Evolutionary conservation across 179 eudicot genomes (phyloP), one percentile per base, ranked within the genome.

Genomic region (Spergularia azorica): DNA sequence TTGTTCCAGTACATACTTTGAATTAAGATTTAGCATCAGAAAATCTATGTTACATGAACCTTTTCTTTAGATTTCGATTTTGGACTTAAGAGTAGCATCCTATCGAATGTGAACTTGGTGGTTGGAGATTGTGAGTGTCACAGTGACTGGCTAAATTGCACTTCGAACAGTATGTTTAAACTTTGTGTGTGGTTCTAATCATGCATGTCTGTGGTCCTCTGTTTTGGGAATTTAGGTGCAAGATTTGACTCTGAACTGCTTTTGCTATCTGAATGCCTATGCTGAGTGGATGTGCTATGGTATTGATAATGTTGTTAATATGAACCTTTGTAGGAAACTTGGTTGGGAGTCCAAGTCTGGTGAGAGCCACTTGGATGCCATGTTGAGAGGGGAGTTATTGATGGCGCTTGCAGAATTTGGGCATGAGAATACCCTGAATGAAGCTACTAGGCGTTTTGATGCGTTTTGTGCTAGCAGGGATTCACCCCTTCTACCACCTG

Each of bases 381-480:
- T 95, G 98, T 82, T 95, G 86, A 93, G 99, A 85, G 99, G 98
- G 16, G 99, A 95, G 84, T 87, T 95, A 38, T 80, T 95, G 80
- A 81, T 86, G 70, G 92, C 90, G 43, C 87, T 95, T 79, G 94
- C 91, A 70, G 78, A 84, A 60, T 86, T 93, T 86, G 99, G 97
- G 63, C 92, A 95, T 78, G 93, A 91, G 26, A 71, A 70, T 67
- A 90, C 96, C 63, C 68, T 86, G 70, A 74, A 85, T 75, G 99
- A 95, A 89, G 99, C 97, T 61, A 84, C 58, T 73, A 90, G 87
- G 80, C 99, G 99, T 60, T 93, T 95, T 78, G 76, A 88, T 63
- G 87, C 89, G 64, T 93, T 90, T 84, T 81, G 87, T 55, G 74
- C 86, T 73, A 92, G 93, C 82, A 86, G 90, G 85, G 84, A 85